Percentiles rank a stretch among this genome's conserved stretches.
Conservation (phyloP, 139 green algal species). For the Chlorella sp. region DNA sequence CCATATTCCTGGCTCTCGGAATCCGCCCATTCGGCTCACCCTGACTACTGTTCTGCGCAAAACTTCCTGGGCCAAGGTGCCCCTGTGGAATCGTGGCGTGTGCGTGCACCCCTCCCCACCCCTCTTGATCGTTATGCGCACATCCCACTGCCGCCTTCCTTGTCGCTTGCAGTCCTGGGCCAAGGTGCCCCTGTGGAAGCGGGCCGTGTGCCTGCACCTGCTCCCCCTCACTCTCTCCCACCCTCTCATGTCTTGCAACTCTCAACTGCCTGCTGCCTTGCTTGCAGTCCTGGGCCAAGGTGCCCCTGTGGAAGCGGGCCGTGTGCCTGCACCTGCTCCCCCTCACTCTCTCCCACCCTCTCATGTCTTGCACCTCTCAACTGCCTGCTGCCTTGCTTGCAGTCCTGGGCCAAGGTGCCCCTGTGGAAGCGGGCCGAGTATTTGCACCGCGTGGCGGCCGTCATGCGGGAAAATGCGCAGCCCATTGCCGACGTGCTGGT, state of each 20-base stretch:
- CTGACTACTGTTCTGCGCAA: too few species aligned
- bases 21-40: too few species aligned
- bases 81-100: too few species aligned
- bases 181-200: too few species aligned
- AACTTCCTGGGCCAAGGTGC: too few species aligned
- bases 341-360: too few species aligned
- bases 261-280: too few species aligned
- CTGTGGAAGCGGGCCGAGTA: constrained; percentile 90
- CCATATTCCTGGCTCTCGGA: too few species aligned
- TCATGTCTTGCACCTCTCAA: neutral
- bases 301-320: constrained; percentile 90
- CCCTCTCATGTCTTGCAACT: too few species aligned
- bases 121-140: constrained; percentile 66
- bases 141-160: neutral
- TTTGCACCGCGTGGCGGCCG: constrained; percentile 76
- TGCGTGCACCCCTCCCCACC: too few species aligned
- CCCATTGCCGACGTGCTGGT: constrained; percentile 91
- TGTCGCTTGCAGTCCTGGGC: constrained; percentile 57
- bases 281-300: constrained; percentile 73
- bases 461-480: constrained; percentile 85
- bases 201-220: too few species aligned
- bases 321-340: constrained; percentile 73
- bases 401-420: constrained; percentile 83
- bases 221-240: too few species aligned
- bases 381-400: neutral